Evolutionary conservation across 352 stramenopile genomes (phyloP), one percentile per base, ranked within the genome.

Genomic region (Phytophthora pistaciae): DNA sequence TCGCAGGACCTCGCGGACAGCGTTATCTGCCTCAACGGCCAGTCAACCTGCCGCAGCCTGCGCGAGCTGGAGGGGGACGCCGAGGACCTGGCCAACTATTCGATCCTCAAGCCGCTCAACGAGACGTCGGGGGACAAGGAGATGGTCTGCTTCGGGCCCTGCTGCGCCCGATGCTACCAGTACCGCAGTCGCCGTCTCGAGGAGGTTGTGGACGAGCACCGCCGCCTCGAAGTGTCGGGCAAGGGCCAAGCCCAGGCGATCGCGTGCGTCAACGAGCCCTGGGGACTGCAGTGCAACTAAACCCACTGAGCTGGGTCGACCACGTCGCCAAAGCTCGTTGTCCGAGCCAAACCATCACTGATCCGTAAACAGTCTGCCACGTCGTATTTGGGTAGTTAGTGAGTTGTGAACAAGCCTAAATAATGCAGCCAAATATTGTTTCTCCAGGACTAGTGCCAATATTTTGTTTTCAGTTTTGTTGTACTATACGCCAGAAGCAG

Each of bases 201-300:
- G 18, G 44, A 25, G 44, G 44, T 50, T 25, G n/a, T 50, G 16
- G 44, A 50, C 57, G 57, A 64, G 23, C 57, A 64, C 44, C 58
- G 58, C 44, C 44, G 44, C 44, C 44, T 50, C 44, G 58, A 64
- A 20, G 42, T 56, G 42, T 48, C 58, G 25, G 58, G 44, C 10
- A 42, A 64, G 16, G 46, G 58, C 29, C 40, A 64, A 36, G 10
- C 56, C 25, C 54, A 64, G 11, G 25, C 23, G 10, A 42, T 64
- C 5, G 58, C 16, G 44, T 64, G 58, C 9, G 27, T 48, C 42
- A 56, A 23, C 25, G 23, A 52, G 3, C 29, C 27, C 8, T 59
- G 29, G 46, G 49, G 29, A 42, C 33, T 66, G 21, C 14, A 27
- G 13, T 66, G 60, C 60, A 59, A 52, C 29, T 66, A 46, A n/a